Evolutionary conservation across 352 stramenopile genomes (phyloP), one percentile per base, ranked within the genome.

Genomic region (Globisporangium abappressorium): DNA sequence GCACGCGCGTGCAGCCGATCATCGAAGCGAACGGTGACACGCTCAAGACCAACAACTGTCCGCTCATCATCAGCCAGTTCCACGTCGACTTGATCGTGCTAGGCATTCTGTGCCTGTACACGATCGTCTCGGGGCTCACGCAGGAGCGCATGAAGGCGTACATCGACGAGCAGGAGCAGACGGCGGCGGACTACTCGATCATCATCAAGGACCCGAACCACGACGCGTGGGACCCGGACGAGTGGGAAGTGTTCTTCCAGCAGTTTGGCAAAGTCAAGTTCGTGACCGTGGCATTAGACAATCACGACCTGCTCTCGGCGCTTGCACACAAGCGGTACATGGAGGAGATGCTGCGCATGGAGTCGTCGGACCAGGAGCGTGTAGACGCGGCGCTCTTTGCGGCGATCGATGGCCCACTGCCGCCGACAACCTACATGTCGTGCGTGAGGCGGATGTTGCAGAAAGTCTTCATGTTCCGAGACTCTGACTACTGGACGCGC

Each of bases 201-300:
- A 69, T 91, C 14, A 73, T 94, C 33, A 85, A 91, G 43, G 87
- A 94, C 62, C 87, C 87, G 28, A 77, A 93, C 62, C 66, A 64
- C 9, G 82, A 91, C 60, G 82, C 84, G 11, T 89, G 82, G 70
- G 69, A 86, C 14, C 75, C 85, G 12, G 77, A 90, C 57, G 84
- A 92, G 71, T 94, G 84, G 84, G 46, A 82, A 24, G 53, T 62
- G 20, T 94, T 90, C 70, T 93, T 92, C 58, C 54, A 47, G 20
- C 80, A 89, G 68, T 94, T 93, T 57, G 87, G 87, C 2, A 43
- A 60, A 5, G 83, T 94, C 64, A 84, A 85, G 59, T 91, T 89
- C 62, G 79, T 93, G 8, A 92, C 86, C 2, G 80, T 92, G 7
- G 70, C 81, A 5, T 75, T 89, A 11, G 65, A 89, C 54, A 94